Base-by-base conservation (phyloP, 1,139 yeast genomes). In the Candida sp. region DNA sequence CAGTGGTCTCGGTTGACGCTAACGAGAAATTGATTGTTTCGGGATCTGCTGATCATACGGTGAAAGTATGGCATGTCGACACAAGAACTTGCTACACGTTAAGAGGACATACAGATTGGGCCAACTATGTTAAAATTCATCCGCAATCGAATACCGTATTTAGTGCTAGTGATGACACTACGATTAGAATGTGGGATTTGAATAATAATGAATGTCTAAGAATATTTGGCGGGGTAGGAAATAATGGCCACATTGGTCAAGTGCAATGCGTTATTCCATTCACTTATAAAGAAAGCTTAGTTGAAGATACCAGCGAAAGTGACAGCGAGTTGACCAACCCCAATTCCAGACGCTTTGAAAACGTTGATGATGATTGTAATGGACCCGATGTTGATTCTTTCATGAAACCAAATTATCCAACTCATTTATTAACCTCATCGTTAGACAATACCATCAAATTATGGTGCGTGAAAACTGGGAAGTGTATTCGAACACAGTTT, bases 11-110 rank as follows among this genome's bases (percentile, higher is more conserved):
- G 48, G 90, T 93, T 43, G 93, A 86, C 59, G 86, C 84, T 58
- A 81, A 77, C 51, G 82, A 85, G 52, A 89, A 87, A 56, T 75
- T 89, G 29, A 89, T 93, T 58, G 98, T 91, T 1, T 84, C 95
- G 5, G 99, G 98, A 0, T 84, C 95, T 15, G 96, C 96, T 0
- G 99, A 93, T 66, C 77, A 80, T 51, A 90, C 96, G 0, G 87
- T 93, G 43, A 88, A 90, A 59, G 93, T 93, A 9, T 93, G 99
- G 99, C 95, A 93, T 62, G 96, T 93, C 43, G 96, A 87, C 60
- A 82, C 90, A 15, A 76, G 96, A 64, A 87, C 96, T 2, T 93
- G 97, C 60, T 89, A 87, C 62, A 89, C 98, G 0, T 72, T 93
- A 47, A 74, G 97, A 34, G 99, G 99, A 3, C 99, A 93, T 61